Base-by-base conservation (phyloP, 2,329 filamentous ascomycete genomes). In the Paraconiothyrium brasiliense region DNA sequence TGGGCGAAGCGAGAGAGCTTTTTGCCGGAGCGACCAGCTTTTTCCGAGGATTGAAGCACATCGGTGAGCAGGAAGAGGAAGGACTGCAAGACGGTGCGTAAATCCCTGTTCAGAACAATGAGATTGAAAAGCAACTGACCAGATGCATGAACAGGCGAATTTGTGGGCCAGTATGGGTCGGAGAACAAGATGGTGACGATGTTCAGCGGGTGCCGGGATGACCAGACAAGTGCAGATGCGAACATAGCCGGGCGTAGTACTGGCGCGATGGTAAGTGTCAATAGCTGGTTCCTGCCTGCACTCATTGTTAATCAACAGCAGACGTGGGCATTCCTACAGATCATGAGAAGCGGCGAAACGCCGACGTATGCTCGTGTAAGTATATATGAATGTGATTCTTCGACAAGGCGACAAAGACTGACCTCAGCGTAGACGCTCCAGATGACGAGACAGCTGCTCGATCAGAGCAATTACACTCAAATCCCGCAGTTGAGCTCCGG, bases 1-100 rank as follows among this genome's bases (percentile, higher is more conserved):
- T 86, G 2, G 79, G 79, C 11, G 85, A 86, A 62, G 85, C 85
- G 22, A 75, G 81, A 61, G 79, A 84, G 66, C 73, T 88, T 6
- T 79, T 86, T 34, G 84, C 82, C 0, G 85, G 84, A 43, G 85
- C 85, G 2, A 84, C 80, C 0, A 78, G 76, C 51, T 87, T 88
- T 71, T 87, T 87, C 75, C 80, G 82, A 59, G 80, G 83, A 2
- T 70, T 87, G 46, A 80, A 80, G 50, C 83, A 86, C 67, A 78
- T 80, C 64, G 75, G 76, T 4, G 73, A 80, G 37, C 76, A 83
- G 56, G 76, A 84, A 50, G 80, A 77, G 56, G 81, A 85, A 51
- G 76, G 77, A 0, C 65, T 80, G 43, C 58, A 66, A 4, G 71
- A 67, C 1, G 75, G 78, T 16, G 68, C 74, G 54, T 56, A 8